Evolutionary conservation across 2,329 filamentous ascomycete genomes (phyloP), one percentile per base, ranked within the genome.

Genomic region (Penicillium sclerotiorum): DNA sequence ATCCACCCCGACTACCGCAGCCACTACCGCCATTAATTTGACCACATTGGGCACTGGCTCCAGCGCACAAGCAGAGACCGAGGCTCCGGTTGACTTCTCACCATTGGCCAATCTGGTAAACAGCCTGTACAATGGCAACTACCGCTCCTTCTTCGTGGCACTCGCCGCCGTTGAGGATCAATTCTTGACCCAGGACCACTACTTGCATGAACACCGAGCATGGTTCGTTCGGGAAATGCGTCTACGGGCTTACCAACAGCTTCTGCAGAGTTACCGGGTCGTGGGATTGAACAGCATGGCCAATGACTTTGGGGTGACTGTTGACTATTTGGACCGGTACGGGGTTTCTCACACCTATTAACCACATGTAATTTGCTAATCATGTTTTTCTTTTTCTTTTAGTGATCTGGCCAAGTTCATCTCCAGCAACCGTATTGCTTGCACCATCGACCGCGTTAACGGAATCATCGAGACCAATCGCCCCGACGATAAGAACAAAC

Each of bases 141-240:
- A 99, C 79, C 89, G 90, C 74, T 85, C 84, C 46, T 97, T 97
- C 79, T 99, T 99, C 79, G 82, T 86, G 60, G 89, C 92, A 5
- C 81, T 99, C 22, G 92, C 89, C 18, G 82, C 86, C 9, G 94
- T 97, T 1, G 94, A 99, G 77, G 90, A 95, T 73, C 86, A 87
- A 64, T 99, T 99, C 80, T 80, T 99, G 59, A 91, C 86, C 60
- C 90, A 94, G 70, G 94, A 99, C 69, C 89, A 94, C 51, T 96
- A 97, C 75, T 82, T 99, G 49, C 88, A 91, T 68, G 94, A 99
- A 80, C 94, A 99, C 78, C 89, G 90, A 72, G 86, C 85, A 66
- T 99, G 94, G 93, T 97, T 94, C 71, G 93, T 99, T 62, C 88
- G 94, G 44, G 94, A 99, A 80, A 99, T 99, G 94, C 87, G 94